Conservation (phyloP, 2,329 filamentous ascomycete genomes). For the Calonectria pseudoreteaudii region DNA sequence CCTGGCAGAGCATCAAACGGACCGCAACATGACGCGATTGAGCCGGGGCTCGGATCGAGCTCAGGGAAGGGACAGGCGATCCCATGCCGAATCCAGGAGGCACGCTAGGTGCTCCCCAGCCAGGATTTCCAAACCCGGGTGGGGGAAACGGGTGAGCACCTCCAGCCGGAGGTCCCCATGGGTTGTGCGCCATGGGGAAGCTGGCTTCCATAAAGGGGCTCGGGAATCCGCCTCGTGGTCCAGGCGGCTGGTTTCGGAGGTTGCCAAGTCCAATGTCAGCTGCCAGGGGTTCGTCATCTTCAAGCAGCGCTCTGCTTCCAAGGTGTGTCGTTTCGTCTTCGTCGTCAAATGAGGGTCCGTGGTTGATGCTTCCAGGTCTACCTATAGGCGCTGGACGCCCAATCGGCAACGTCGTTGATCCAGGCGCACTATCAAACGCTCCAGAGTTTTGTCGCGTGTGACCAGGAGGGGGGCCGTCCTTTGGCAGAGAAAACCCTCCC, state of each 20-base stretch:
- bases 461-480: slow-evolving; percentile 50
- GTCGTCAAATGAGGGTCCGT: slow-evolving; percentile 65
- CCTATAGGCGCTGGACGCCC: slow-evolving; percentile 88
- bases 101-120: slow-evolving; percentile 51
- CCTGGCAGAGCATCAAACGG: slow-evolving; percentile 80
- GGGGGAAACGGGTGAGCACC: slow-evolving; percentile 55
- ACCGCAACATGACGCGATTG: slow-evolving; percentile 76
- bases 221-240: slow-evolving; percentile 56
- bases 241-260: slow-evolving; percentile 64
- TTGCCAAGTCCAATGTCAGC: slow-evolving; percentile 46
- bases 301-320: slow-evolving; percentile 89
- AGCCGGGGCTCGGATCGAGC: slow-evolving; percentile 48
- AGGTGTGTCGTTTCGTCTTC: slow-evolving; percentile 84
- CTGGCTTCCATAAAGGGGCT: slow-evolving; percentile 57
- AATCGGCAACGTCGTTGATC: slow-evolving; percentile 76
- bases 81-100: slow-evolving; percentile 50
- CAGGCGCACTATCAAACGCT: slow-evolving; percentile 70
- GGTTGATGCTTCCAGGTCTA: slow-evolving; percentile 79
- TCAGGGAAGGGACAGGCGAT: slow-evolving; percentile 46
- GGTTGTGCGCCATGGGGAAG: slow-evolving; percentile 52
- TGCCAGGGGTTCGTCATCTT: slow-evolving; percentile 73
- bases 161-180: slow-evolving; percentile 55
- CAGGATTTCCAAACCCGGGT: slow-evolving; percentile 58
- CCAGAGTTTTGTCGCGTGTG: slow-evolving; percentile 84
- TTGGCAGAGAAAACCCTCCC: slow-evolving; percentile 47